Evolutionary conservation across 805 yeast genomes (phyloP).

Genomic region (Yarrowia osloensis): DNA sequence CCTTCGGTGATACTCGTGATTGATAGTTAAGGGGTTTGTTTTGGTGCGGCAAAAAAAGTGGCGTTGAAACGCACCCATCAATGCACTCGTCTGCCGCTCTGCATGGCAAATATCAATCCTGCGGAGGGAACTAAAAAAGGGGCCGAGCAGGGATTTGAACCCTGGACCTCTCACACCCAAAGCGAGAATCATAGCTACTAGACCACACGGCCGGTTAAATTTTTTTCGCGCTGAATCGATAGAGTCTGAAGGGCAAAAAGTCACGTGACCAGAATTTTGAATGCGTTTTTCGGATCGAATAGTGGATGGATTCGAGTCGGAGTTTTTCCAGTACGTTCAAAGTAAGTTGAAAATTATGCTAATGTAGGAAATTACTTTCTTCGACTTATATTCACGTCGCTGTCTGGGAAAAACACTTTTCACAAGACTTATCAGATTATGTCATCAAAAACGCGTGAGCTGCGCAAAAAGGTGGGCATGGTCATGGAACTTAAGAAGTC

Average conservation of each 20-base stretch:
- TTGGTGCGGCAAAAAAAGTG: too few relatives aligned
- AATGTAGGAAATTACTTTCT: too few relatives aligned
- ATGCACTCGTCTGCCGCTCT: background rate
- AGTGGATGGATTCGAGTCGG: background rate
- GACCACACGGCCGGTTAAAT: constrained; percentile 38
- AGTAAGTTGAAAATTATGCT: background rate
- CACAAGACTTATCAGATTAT: background rate
- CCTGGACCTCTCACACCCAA: constrained; percentile 41
- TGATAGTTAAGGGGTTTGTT: too few relatives aligned
- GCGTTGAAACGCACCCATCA: background rate
- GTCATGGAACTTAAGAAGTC: too few relatives aligned
- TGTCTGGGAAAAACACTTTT: background rate
- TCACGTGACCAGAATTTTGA: constrained; percentile 1
- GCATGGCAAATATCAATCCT: too few relatives aligned
- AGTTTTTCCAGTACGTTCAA: background rate
- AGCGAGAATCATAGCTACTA: constrained; percentile 41
- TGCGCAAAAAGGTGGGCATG: background rate
- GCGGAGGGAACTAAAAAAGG: constrained; percentile 31
- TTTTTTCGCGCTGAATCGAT: background rate
- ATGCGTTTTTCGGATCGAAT: background rate
- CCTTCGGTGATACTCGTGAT: background rate
- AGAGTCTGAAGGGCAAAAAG: background rate
- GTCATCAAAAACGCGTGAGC: background rate
- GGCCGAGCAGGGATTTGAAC: constrained; percentile 42
- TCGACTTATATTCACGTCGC: background rate